phyloP scores from a whole-genome alignment of 805 yeast species.

The Cyberlindnera bimundalis region DNA sequence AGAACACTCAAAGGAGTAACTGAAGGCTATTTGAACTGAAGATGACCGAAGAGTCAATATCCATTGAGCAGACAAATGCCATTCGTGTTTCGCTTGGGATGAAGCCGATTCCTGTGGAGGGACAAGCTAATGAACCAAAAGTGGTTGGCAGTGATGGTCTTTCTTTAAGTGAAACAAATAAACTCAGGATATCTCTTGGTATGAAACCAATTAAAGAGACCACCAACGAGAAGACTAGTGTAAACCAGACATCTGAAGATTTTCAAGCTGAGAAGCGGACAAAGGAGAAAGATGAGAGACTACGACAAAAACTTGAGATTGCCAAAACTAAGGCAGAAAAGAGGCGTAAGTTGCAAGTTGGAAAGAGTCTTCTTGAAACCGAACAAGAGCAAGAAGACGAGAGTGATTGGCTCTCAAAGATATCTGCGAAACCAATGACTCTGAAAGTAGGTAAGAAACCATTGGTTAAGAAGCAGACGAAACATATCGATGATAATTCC shows the following conservation, averaged over 20 bases:
- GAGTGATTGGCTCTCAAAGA: slow-evolving; percentile 24
- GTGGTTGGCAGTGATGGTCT: slow-evolving; percentile 1
- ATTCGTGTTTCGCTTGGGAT: slow-evolving; percentile 50
- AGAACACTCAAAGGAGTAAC: no score
- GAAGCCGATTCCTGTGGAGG: slow-evolving; percentile 40
- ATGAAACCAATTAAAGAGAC: slow-evolving; percentile 20
- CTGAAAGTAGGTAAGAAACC: neutral
- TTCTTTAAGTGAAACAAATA: slow-evolving; percentile 22
- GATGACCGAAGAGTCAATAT: slow-evolving; percentile 22
- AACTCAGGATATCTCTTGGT: slow-evolving; percentile 24
- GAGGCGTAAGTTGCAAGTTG: slow-evolving; percentile 13
- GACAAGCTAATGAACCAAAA: neutral
- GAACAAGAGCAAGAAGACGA: slow-evolving; percentile 10
- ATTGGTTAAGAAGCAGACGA: neutral
- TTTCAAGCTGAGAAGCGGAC: slow-evolving; percentile 7
- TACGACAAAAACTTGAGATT: slow-evolving; percentile 16
- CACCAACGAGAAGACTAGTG: neutral
- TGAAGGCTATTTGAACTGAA: neutral
- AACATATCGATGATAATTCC: neutral
- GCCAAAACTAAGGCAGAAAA: slow-evolving; percentile 15
- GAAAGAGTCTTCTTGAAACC: slow-evolving; percentile 17
- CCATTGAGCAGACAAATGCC: slow-evolving; percentile 55
- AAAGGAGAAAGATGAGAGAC: slow-evolving; percentile 9
- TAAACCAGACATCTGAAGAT: slow-evolving; percentile 15
- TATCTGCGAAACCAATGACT: slow-evolving; percentile 4